These are phyloP conservation scores for Cystoderma amianthinum DNA, from an alignment of 768 basidiomycete genomes.

Conservation along the genomic window DNA sequence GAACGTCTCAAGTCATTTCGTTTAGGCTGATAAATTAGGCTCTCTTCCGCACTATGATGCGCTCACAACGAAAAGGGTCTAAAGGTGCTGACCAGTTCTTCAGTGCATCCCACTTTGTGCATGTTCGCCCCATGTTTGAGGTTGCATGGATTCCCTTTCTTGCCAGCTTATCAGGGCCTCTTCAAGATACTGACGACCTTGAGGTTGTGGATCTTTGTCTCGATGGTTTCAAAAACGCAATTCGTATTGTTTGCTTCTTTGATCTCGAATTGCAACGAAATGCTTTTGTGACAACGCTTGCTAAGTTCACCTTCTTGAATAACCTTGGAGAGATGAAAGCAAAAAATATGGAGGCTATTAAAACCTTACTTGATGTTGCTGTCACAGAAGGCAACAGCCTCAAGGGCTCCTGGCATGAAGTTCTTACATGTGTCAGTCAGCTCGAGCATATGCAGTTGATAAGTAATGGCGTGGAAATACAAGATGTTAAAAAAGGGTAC, in stretches of 20 bases:
- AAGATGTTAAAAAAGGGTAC: constrained; percentile 78
- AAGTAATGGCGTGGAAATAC: constrained; percentile 80
- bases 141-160: constrained; percentile 99
- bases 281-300: constrained; percentile 94
- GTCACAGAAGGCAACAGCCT: constrained; percentile 95
- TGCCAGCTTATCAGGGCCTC: constrained; percentile 87
- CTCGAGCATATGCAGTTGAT: constrained; percentile 98
- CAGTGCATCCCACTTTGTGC: constrained; percentile 92
- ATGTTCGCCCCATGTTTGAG: constrained; percentile 98
- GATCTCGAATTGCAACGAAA: constrained; percentile 97
- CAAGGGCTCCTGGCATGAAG: constrained; percentile 94
- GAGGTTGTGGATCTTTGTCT: constrained; percentile 89
- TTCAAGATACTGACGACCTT: constrained; percentile 93
- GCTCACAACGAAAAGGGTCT: constrained; percentile 80
- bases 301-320: constrained; percentile 95
- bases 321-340: constrained; percentile 98
- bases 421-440: constrained; percentile 95
- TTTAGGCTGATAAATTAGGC: constrained; percentile 42
- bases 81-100: constrained; percentile 85
- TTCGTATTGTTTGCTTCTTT: constrained; percentile 94
- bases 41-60: constrained; percentile 87
- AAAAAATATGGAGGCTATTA: constrained; percentile 99
- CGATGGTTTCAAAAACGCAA: constrained; percentile 96
- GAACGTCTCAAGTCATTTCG: neutral
- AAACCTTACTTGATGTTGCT: constrained; percentile 88